Evolutionary conservation across 2,329 filamentous ascomycete genomes (phyloP).

Genomic region (Balansia obtecta): DNA sequence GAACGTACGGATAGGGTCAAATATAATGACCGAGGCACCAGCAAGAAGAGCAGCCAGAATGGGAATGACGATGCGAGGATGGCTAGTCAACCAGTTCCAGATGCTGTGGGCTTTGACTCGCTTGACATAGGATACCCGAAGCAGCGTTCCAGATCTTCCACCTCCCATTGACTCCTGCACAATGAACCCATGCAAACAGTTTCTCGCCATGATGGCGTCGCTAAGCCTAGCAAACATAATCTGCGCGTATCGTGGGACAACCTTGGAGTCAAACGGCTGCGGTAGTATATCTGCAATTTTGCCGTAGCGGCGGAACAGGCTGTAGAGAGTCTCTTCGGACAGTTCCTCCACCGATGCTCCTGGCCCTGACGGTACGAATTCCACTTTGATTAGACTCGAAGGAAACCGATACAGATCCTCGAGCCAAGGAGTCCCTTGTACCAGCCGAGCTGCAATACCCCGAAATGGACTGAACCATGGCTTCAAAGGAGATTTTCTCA

Average conservation of each 20-base stretch:
- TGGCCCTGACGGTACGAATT: conserved; percentile 65
- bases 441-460: conserved; percentile 56
- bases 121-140: conserved; percentile 76
- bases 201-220: conserved; percentile 77
- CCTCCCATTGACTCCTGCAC: conserved; percentile 59
- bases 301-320: conserved; percentile 78
- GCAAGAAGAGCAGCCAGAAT: conserved; percentile 69
- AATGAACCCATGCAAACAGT: conserved; percentile 79
- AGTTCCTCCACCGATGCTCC: conserved; percentile 65
- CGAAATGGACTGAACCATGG: conserved; percentile 86
- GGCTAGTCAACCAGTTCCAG: conserved; percentile 75
- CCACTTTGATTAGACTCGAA: conserved; percentile 61
- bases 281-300: conserved; percentile 77
- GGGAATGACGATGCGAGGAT: conserved; percentile 82
- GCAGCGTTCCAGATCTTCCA: conserved; percentile 60
- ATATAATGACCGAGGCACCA: conserved; percentile 72
- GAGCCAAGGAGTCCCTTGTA: conserved; percentile 81
- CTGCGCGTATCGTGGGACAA: conserved; percentile 66
- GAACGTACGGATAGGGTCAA: conserved; percentile 88
- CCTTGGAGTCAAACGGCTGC: conserved; percentile 77
- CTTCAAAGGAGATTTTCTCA: conserved; percentile 59
- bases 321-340: conserved; percentile 77
- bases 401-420: conserved; percentile 84
- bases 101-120: conserved; percentile 67
- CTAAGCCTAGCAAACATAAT: conserved; percentile 64